Percentiles rank a stretch among this genome's conserved stretches.
Conservation (phyloP, 257 asterid species). For the Cinchona pubescens region DNA sequence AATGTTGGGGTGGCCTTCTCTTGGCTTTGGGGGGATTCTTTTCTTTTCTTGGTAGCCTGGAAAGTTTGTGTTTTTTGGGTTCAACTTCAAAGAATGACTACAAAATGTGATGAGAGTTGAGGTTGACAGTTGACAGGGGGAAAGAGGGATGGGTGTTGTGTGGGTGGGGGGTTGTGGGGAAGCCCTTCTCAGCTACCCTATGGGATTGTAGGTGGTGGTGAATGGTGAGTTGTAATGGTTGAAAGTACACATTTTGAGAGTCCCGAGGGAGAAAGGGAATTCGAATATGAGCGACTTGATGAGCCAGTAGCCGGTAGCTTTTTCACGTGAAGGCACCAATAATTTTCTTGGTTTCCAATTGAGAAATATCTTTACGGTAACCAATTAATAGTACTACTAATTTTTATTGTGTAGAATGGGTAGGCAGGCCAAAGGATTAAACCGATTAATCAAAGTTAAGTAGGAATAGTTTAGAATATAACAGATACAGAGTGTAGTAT, state of each 20-base stretch:
- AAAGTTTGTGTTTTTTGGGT: constrained; percentile 13
- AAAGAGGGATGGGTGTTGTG: too few species aligned
- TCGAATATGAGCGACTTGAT: constrained; percentile 46
- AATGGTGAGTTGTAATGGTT: constrained; percentile 1
- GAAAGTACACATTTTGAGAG: constrained; percentile 3
- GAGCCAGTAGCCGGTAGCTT: constrained; percentile 48
- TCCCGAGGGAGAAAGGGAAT: constrained; percentile 30
- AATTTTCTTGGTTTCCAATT: not conserved
- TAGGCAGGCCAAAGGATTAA: too few species aligned
- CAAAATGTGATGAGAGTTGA: not conserved
- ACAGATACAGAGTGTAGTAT: too few species aligned
- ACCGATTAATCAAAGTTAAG: too few species aligned
- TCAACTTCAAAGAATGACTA: constrained; percentile 18
- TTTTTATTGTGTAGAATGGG: too few species aligned
- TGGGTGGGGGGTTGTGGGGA: too few species aligned
- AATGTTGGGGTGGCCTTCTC: not conserved
- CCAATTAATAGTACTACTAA: too few species aligned
- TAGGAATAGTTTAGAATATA: too few species aligned
- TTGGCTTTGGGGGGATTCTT: constrained; percentile 13
- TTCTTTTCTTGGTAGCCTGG: not conserved
- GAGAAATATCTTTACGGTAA: too few species aligned
- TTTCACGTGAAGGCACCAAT: constrained; percentile 33
- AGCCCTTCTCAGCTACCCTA: too few species aligned
- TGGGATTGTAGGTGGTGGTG: not conserved
- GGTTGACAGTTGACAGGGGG: not conserved